Evolutionary conservation across 176 grass and related monocot genomes (phyloP).

Genomic region (Hordeum marinum): DNA sequence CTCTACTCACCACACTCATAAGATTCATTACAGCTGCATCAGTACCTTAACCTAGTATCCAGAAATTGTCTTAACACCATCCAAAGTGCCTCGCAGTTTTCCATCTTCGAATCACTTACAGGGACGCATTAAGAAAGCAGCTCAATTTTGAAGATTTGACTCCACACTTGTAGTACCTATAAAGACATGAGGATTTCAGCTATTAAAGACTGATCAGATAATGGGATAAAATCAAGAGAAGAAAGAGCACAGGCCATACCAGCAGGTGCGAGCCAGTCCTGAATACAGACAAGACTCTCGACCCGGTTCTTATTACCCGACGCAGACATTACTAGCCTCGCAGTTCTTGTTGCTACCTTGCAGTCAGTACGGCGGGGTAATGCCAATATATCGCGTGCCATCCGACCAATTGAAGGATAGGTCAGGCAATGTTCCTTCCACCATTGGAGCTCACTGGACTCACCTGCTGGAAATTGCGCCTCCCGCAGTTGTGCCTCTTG

Average conservation of each 20-base stretch:
- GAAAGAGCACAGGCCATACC: neutral
- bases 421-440: conserved; percentile 29
- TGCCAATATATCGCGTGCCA: conserved; percentile 29
- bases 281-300: conserved; percentile 13
- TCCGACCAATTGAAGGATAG: conserved; percentile 7
- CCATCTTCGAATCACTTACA: neutral
- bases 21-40: neutral
- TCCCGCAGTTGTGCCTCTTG: too few relatives aligned
- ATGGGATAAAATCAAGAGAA: neutral
- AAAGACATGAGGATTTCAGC: neutral
- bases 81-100: neutral
- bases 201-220: neutral
- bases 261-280: conserved; percentile 11
- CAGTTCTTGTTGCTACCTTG: conserved; percentile 17
- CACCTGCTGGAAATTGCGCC: neutral
- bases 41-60: neutral
- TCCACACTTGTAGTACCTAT: neutral
- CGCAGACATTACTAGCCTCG: neutral
- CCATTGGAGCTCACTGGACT: conserved; percentile 12
- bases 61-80: neutral
- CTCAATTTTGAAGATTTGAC: neutral
- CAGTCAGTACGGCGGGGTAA: neutral
- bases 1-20: neutral
- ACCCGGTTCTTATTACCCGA: neutral
- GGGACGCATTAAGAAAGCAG: neutral